Evolutionary conservation across 1,139 yeast genomes (phyloP).

Genomic region (Debaryomyces subglobosus): DNA sequence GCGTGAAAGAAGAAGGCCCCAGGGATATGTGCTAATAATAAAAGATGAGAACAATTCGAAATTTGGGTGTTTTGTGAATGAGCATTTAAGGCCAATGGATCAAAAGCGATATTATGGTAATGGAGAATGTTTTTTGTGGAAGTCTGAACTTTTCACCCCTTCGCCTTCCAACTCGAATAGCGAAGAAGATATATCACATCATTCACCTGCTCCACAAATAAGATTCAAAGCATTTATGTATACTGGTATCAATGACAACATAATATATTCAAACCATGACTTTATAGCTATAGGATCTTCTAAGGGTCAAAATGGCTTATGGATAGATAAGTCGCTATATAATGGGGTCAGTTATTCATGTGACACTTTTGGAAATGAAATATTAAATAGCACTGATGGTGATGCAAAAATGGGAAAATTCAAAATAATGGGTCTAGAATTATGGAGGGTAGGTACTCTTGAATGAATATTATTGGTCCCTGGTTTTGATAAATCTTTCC

Average conservation of each 20-base stretch:
- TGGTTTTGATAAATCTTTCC: background rate
- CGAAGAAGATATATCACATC: constrained; percentile 8
- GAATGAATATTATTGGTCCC: constrained; percentile 12
- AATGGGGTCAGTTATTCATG: constrained; percentile 79
- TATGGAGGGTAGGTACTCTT: constrained; percentile 74
- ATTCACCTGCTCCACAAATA: constrained; percentile 10
- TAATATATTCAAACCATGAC: constrained; percentile 76
- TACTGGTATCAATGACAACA: constrained; percentile 86
- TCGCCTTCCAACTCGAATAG: constrained; percentile 1
- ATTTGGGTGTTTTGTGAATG: constrained; percentile 88
- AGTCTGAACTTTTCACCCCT: constrained; percentile 39
- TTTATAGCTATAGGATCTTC: constrained; percentile 92
- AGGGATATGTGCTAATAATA: constrained; percentile 73
- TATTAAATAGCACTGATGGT: constrained; percentile 55
- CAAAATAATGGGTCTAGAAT: constrained; percentile 74
- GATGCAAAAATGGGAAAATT: constrained; percentile 51
- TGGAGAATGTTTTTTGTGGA: constrained; percentile 96
- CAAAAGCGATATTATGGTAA: constrained; percentile 83
- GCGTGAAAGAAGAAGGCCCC: constrained; percentile 37
- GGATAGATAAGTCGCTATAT: constrained; percentile 76
- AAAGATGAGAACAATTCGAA: constrained; percentile 62
- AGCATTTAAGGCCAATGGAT: constrained; percentile 68
- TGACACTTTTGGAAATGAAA: constrained; percentile 89
- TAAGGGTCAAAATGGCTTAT: constrained; percentile 84
- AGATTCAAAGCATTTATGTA: constrained; percentile 82